These are phyloP conservation scores for Podaxis sp. DNA, from an alignment of 768 basidiomycete genomes.

Conservation along the genomic window DNA sequence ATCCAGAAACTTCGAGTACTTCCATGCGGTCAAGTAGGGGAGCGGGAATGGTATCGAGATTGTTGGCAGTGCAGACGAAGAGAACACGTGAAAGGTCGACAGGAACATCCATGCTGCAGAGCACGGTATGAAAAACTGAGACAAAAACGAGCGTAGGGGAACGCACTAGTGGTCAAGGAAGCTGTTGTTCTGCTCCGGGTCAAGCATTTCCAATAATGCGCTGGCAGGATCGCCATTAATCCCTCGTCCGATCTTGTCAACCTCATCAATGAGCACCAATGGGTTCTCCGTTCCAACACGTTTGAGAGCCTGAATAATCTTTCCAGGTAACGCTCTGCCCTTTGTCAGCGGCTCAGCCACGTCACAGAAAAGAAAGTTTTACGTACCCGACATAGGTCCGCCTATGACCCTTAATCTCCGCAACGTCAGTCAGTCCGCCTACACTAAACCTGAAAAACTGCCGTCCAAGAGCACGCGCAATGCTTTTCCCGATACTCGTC, in stretches of 20 bases:
- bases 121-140: constrained; percentile 8
- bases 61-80: constrained; percentile 97
- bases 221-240: constrained; percentile 92
- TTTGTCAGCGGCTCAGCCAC: neutral
- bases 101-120: constrained; percentile 86
- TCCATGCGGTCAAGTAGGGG: constrained; percentile 96
- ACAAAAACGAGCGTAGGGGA: neutral
- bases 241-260: constrained; percentile 92
- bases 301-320: constrained; percentile 93
- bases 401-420: constrained; percentile 98
- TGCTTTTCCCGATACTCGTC: constrained; percentile 94
- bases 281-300: constrained; percentile 94
- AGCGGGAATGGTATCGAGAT: constrained; percentile 90
- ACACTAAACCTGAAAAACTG: constrained; percentile 98
- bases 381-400: constrained; percentile 93
- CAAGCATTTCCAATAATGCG: constrained; percentile 89
- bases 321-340: constrained; percentile 81
- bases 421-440: constrained; percentile 95
- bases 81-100: constrained; percentile 95
- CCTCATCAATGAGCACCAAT: constrained; percentile 91
- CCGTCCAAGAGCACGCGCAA: constrained; percentile 85
- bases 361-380: neutral
- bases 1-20: constrained; percentile 91
- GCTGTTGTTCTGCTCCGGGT: constrained; percentile 91
- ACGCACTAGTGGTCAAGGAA: constrained; percentile 95